Evolutionary conservation across 176 grass and related monocot species (phyloP).

Genomic region (Eleusine indica): DNA sequence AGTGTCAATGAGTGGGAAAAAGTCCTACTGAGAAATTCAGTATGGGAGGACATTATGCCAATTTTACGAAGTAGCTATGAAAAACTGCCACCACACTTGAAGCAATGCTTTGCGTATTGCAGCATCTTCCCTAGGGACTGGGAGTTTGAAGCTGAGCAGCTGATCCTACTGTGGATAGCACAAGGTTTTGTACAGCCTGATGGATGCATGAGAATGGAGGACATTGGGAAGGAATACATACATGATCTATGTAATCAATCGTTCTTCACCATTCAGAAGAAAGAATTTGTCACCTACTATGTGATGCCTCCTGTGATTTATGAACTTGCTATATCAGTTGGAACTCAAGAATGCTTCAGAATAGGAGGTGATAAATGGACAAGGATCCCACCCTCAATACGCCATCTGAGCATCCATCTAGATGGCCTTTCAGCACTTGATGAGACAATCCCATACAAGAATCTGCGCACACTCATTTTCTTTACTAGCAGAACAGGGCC

Average conservation of each 20-base stretch:
- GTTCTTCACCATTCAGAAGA: conserved; percentile 38
- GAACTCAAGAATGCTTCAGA: conserved; percentile 44
- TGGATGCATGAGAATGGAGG: conserved; percentile 39
- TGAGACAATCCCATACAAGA: not conserved
- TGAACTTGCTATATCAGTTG: conserved; percentile 49
- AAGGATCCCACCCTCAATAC: conserved; percentile 47
- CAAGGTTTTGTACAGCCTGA: conserved; percentile 42
- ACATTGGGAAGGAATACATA: conserved; percentile 45
- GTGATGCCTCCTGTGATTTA: conserved; percentile 50
- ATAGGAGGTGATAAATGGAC: conserved; percentile 29
- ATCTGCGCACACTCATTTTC: conserved; percentile 50
- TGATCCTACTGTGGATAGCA: conserved; percentile 57
- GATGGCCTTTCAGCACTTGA: conserved; percentile 32
- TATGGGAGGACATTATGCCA: conserved; percentile 46
- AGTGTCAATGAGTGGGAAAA: conserved; percentile 26
- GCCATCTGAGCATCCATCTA: conserved; percentile 30
- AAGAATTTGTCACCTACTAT: conserved; percentile 33
- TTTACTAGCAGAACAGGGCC: not conserved
- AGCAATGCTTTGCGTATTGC: conserved; percentile 49
- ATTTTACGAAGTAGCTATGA: conserved; percentile 47
- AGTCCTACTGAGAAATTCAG: conserved; percentile 12
- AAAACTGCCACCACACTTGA: conserved; percentile 39
- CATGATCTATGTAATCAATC: conserved; percentile 23
- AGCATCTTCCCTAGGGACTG: conserved; percentile 48
- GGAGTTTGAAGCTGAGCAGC: conserved; percentile 29